Evolutionary conservation across 2,329 filamentous ascomycete species (phyloP).

Genomic region (Colletotrichum sojae): DNA sequence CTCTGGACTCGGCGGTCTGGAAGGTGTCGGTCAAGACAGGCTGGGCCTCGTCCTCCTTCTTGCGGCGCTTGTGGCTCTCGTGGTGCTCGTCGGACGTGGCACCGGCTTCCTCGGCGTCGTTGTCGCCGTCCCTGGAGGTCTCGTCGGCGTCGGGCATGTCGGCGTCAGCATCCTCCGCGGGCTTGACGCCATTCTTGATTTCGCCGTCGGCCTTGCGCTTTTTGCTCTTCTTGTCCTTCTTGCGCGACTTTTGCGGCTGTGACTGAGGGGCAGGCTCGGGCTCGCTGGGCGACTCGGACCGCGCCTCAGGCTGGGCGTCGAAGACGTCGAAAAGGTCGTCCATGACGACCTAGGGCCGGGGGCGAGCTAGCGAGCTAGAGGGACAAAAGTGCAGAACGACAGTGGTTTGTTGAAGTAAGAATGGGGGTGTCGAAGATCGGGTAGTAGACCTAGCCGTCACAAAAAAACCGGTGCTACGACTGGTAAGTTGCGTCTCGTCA

Average conservation of each 20-base stretch:
- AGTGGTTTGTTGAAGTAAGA: background rate
- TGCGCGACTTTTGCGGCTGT: constrained; percentile 58
- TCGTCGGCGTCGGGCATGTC: constrained; percentile 61
- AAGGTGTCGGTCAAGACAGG: constrained; percentile 94
- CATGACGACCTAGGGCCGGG: constrained; percentile 59
- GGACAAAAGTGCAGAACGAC: background rate
- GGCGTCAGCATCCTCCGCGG: constrained; percentile 55
- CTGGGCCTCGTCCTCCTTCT: constrained; percentile 73
- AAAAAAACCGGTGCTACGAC: background rate
- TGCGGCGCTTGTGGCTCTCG: constrained; percentile 70
- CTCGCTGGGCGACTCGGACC: constrained; percentile 58
- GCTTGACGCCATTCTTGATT: constrained; percentile 67
- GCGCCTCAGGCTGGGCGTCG: constrained; percentile 72
- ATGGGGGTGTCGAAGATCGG: too few relatives aligned
- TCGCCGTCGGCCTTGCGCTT: constrained; percentile 89
- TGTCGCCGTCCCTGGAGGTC: constrained; percentile 56
- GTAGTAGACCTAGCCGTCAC: background rate
- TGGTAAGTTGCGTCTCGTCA: background rate
- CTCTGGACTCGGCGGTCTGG: constrained; percentile 93
- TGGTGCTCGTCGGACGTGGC: constrained; percentile 51
- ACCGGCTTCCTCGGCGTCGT: constrained; percentile 47
- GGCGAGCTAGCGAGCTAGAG: background rate
- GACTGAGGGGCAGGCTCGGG: constrained; percentile 52
- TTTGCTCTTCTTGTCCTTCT: constrained; percentile 76
- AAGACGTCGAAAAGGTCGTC: constrained; percentile 89